Evolutionary conservation across 345 rosid genomes (phyloP).

Genomic region (sweet orange (Citrus sinensis)): DNA sequence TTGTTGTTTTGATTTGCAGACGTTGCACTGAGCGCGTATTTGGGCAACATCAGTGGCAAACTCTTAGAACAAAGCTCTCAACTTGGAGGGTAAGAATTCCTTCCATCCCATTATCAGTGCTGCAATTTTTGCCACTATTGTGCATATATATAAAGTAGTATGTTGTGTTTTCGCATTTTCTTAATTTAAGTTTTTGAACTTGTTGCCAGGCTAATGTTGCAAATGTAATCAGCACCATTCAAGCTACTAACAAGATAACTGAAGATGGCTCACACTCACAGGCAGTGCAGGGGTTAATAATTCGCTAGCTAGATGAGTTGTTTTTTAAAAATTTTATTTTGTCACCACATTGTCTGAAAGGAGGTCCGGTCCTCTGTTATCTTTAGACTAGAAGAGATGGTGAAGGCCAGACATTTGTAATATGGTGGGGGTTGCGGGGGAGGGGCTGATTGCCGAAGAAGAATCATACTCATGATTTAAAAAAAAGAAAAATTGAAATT

Average conservation of each 20-base stretch:
- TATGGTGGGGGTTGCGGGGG: too few species aligned
- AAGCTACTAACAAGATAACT: conserved; percentile 77
- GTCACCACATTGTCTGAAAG: conserved; percentile 10
- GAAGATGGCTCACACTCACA: conserved; percentile 80
- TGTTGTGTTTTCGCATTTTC: not conserved
- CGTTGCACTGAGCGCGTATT: conserved; percentile 70
- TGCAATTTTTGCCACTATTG: not conserved
- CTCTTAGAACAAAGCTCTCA: conserved; percentile 61
- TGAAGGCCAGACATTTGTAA: too few species aligned
- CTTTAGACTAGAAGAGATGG: not conserved
- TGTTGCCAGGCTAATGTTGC: conserved; percentile 63
- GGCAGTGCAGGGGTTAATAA: conserved; percentile 56
- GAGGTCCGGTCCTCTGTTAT: not conserved
- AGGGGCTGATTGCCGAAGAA: too few species aligned
- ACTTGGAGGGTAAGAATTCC: conserved; percentile 63
- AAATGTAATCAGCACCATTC: conserved; percentile 70
- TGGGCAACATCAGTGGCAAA: conserved; percentile 69
- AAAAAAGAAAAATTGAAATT: too few species aligned
- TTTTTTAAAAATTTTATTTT: not conserved
- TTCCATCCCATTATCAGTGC: not conserved
- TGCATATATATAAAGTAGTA: not conserved
- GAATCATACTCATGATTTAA: too few species aligned
- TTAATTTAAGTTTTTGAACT: not conserved
- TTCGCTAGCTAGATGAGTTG: conserved; percentile 34
- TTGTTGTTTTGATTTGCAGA: conserved; percentile 35